These are phyloP conservation scores for Brassica balearica DNA, from an alignment of 441 rosid genomes.

Conservation along the genomic window DNA sequence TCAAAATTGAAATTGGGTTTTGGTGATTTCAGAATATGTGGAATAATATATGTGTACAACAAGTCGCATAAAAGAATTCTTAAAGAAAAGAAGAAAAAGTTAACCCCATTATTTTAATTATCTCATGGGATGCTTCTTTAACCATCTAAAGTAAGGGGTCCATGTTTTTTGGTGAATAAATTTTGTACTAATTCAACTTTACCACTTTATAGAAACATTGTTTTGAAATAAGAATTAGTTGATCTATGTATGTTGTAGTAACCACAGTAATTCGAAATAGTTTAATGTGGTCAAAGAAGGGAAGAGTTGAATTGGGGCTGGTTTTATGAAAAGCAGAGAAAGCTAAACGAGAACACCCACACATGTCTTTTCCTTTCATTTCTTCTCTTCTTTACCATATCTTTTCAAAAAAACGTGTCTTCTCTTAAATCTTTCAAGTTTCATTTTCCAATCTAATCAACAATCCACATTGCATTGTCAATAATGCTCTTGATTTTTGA, in stretches of 20 bases:
- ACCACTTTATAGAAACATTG: background rate
- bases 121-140: conserved; percentile 30
- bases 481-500: background rate
- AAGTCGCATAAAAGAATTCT: background rate
- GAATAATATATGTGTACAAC: conserved; percentile 1
- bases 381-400: conserved; percentile 25
- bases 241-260: background rate
- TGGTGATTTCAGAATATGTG: conserved; percentile 22
- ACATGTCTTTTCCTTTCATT: conserved; percentile 12
- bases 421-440: background rate
- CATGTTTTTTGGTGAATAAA: background rate
- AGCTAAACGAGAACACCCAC: conserved; percentile 11
- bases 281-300: conserved; percentile 40
- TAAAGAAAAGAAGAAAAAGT: background rate
- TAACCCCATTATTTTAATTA: background rate
- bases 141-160: conserved; percentile 22
- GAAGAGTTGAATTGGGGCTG: conserved; percentile 36
- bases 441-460: conserved; percentile 13
- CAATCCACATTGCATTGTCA: conserved; percentile 13
- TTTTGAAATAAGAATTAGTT: background rate
- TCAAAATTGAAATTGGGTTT: conserved; percentile 4
- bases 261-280: background rate
- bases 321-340: conserved; percentile 42
- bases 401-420: conserved; percentile 16
- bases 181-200: conserved; percentile 16